These are phyloP conservation scores for Mrakia hoshinonis DNA, from an alignment of 768 basidiomycete species.

Conservation along the genomic window DNA sequence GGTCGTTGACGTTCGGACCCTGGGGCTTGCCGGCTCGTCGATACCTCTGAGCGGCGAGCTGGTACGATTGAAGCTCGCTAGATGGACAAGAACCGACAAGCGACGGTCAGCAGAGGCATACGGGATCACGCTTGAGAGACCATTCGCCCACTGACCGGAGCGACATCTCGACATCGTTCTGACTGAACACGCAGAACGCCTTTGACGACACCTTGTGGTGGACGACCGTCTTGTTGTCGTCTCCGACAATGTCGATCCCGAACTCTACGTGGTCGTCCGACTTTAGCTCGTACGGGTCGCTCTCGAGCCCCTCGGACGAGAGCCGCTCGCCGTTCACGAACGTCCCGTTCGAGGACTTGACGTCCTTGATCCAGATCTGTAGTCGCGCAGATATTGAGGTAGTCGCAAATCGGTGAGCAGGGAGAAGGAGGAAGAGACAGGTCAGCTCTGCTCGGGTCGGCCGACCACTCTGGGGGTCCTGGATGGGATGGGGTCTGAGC, in stretches of 20 bases:
- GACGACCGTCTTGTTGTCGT: constrained; percentile 94
- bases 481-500: constrained; percentile 24
- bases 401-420: too few species aligned
- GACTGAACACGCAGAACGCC: constrained; percentile 75
- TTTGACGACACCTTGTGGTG: constrained; percentile 98
- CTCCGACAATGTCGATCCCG: constrained; percentile 96
- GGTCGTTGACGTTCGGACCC: constrained; percentile 24
- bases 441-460: not conserved
- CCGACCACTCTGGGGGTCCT: not conserved
- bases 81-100: not conserved
- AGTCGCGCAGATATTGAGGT: not conserved
- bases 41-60: constrained; percentile 19
- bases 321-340: constrained; percentile 95
- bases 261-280: constrained; percentile 96
- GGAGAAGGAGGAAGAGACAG: not conserved
- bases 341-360: constrained; percentile 95
- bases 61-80: constrained; percentile 25
- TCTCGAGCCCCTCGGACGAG: constrained; percentile 78
- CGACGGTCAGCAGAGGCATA: not conserved
- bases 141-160: constrained; percentile 29
- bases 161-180: constrained; percentile 59
- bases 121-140: not conserved
- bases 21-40: constrained; percentile 15
- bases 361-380: constrained; percentile 95
- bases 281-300: constrained; percentile 86